Evolutionary conservation across 1,284 basidiomycete genomes (phyloP).

Genomic region (Ceratobasidium sp.): DNA sequence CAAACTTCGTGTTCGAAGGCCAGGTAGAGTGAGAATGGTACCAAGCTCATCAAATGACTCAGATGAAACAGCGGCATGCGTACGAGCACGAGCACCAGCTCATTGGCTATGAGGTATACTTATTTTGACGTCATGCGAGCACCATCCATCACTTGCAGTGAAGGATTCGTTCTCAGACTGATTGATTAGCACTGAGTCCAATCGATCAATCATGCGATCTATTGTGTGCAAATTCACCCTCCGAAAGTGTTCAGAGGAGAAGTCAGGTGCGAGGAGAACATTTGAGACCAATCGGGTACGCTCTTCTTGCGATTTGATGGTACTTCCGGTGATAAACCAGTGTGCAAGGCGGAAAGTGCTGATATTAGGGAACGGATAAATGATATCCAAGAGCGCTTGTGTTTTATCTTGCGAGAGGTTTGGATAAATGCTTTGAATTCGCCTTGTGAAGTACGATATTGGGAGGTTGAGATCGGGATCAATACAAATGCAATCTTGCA

Average conservation of each 20-base stretch:
- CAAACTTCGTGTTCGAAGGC: background rate
- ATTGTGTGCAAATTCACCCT: background rate
- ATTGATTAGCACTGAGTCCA: background rate
- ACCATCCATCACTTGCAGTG: background rate
- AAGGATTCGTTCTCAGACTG: background rate
- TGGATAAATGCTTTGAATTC: background rate
- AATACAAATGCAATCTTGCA: background rate
- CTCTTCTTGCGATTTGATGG: background rate
- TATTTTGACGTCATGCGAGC: background rate
- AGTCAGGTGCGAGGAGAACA: background rate
- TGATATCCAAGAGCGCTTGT: background rate
- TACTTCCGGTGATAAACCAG: background rate
- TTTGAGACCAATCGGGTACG: background rate
- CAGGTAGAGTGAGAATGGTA: background rate
- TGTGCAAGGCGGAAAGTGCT: conserved; percentile 8
- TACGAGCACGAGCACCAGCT: background rate
- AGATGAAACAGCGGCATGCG: background rate
- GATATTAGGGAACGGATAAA: background rate
- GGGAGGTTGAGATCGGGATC: background rate
- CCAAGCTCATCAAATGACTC: background rate
- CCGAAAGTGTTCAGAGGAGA: background rate
- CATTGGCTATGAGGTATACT: background rate
- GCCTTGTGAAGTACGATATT: background rate
- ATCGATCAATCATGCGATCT: background rate
- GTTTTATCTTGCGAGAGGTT: background rate